A percentile compares a stretch with the other conserved stretches of the same genome.
phyloP scores from a whole-genome alignment of 495 filamentous ascomycete genomes.

The Penicillium nucicola region DNA sequence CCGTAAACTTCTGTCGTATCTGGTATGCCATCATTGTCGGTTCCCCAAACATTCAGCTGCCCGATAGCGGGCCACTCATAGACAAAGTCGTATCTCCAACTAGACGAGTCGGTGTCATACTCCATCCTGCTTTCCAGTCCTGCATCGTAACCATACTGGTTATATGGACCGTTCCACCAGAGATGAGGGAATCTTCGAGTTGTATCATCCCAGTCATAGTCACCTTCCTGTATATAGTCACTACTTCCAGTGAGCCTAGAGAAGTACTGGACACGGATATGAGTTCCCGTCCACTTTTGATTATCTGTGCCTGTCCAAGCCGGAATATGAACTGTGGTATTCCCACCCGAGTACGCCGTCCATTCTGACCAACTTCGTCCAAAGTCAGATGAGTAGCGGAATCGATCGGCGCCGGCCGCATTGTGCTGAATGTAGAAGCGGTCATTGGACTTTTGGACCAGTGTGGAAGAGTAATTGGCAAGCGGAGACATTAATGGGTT shows the following conservation, averaged over 20 bases:
- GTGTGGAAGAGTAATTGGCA: constrained; percentile 53
- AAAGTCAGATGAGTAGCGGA: constrained; percentile 56
- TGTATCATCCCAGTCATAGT: constrained; percentile 35
- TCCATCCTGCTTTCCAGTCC: constrained; percentile 52
- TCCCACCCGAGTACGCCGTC: constrained; percentile 44
- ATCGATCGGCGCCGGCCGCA: constrained; percentile 57
- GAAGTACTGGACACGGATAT: constrained; percentile 63
- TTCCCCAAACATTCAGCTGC: constrained; percentile 49
- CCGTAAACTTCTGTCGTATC: constrained; percentile 47
- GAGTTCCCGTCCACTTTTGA: constrained; percentile 59
- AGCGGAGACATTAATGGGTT: constrained; percentile 51
- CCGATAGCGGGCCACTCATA: constrained; percentile 48
- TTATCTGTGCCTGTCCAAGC: constrained; percentile 49
- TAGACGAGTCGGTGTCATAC: constrained; percentile 39
- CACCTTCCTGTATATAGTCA: constrained; percentile 56
- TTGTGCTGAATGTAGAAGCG: constrained; percentile 47
- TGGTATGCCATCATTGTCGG: constrained; percentile 41
- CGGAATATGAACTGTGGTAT: constrained; percentile 28
- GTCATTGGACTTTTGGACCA: constrained; percentile 38
- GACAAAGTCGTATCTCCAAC: constrained; percentile 51
- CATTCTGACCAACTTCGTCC: constrained; percentile 47
- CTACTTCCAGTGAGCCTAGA: constrained; percentile 56
- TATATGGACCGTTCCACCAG: constrained; percentile 58
- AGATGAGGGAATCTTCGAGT: constrained; percentile 57
- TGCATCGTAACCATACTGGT: constrained; percentile 61